Conservation (phyloP, 176 grass and related monocot species). For the Zoysia pacifica region DNA sequence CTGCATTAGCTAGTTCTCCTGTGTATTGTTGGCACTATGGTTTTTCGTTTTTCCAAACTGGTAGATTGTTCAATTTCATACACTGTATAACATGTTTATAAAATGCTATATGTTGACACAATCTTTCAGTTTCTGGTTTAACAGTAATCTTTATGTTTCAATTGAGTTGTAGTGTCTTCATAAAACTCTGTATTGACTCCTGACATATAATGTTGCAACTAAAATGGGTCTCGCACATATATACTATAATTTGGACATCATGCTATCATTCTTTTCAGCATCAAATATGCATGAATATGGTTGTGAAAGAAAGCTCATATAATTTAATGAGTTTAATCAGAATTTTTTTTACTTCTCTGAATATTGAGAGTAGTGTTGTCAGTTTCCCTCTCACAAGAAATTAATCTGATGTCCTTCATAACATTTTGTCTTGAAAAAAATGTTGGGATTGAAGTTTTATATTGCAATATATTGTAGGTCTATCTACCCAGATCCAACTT, state of each 20-base stretch:
- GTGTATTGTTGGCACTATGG: not conserved
- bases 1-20: not conserved
- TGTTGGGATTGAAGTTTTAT: conserved; percentile 17
- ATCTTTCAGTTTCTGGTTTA: conserved; percentile 17
- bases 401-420: not conserved
- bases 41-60: not conserved
- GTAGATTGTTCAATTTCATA: not conserved
- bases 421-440: not conserved
- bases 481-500: conserved; percentile 51
- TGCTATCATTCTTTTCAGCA: not conserved
- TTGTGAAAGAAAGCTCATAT: not conserved
- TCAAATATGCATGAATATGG: not conserved
- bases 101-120: not conserved
- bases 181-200: not conserved
- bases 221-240: not conserved
- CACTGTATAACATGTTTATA: not conserved
- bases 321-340: not conserved
- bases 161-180: not conserved
- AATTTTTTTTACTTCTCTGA: not conserved
- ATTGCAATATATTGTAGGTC: conserved; percentile 33
- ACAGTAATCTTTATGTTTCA: not conserved
- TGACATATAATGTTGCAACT: not conserved
- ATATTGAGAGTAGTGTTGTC: not conserved
- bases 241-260: not conserved
- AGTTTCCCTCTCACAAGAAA: not conserved